These are phyloP conservation scores for Phoma herbarum DNA, from an alignment of 2,329 filamentous ascomycete genomes.

Conservation along the genomic window DNA sequence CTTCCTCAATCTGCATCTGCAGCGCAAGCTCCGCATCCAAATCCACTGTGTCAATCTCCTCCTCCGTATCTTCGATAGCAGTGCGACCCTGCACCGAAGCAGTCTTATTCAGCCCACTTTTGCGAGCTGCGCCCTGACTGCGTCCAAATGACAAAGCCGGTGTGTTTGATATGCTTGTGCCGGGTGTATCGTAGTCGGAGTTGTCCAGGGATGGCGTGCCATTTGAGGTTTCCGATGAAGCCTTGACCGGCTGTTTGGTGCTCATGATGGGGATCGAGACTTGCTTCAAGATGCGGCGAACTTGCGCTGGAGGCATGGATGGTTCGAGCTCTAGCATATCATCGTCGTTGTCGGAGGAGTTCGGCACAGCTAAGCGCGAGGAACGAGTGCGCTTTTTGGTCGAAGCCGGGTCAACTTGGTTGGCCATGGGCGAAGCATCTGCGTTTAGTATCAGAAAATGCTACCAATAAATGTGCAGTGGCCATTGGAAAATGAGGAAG, in stretches of 20 bases:
- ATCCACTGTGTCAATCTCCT: conserved; percentile 46
- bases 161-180: conserved; percentile 66
- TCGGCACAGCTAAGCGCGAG: conserved; percentile 40
- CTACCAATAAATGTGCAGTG: not conserved
- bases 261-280: conserved; percentile 43
- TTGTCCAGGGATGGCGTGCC: conserved; percentile 46
- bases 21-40: conserved; percentile 65
- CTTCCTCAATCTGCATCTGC: conserved; percentile 64
- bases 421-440: conserved; percentile 14
- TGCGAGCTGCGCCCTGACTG: conserved; percentile 34
- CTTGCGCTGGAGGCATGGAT: conserved; percentile 11
- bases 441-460: not conserved
- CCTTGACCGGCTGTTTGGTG: conserved; percentile 19
- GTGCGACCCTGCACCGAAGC: conserved; percentile 31
- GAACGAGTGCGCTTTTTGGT: conserved; percentile 31
- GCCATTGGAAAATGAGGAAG: not conserved
- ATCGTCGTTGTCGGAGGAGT: conserved; percentile 46
- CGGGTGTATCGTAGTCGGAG: conserved; percentile 68
- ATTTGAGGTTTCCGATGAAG: conserved; percentile 37
- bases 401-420: conserved; percentile 5
- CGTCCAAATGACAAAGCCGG: conserved; percentile 55
- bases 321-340: conserved; percentile 26
- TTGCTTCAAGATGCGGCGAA: conserved; percentile 44
- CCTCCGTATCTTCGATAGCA: conserved; percentile 37
- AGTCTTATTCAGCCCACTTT: conserved; percentile 34